phyloP scores from a whole-genome alignment of 1,284 basidiomycete genomes.

The Wolfiporia cocos region DNA sequence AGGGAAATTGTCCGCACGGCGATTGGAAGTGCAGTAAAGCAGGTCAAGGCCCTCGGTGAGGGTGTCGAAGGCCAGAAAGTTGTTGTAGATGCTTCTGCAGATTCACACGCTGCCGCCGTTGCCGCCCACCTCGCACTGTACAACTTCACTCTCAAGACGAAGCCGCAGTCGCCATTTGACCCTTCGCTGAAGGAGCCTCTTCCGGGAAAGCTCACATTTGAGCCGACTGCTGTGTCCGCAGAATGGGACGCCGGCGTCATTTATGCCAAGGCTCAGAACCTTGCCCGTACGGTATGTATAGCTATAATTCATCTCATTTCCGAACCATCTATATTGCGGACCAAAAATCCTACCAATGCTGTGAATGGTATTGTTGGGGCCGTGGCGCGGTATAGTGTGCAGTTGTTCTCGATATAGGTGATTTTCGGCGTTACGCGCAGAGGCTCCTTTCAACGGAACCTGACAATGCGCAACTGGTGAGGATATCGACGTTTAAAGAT shows the following conservation, averaged over 20 bases:
- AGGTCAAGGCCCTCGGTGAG: constrained; percentile 49
- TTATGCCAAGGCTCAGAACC: constrained; percentile 79
- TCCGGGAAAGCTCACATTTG: constrained; percentile 42
- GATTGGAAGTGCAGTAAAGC: constrained; percentile 62
- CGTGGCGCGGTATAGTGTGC: no score
- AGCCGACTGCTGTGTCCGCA: constrained; percentile 36
- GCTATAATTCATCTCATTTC: background rate
- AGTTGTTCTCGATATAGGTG: no score
- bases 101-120: constrained; percentile 75
- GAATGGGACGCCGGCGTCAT: constrained; percentile 70
- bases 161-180: constrained; percentile 51
- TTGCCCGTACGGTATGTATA: constrained; percentile 59
- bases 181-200: constrained; percentile 42
- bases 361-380: no score
- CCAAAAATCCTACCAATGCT: no score
- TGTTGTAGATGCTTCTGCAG: constrained; percentile 52
- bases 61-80: constrained; percentile 46
- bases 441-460: no score
- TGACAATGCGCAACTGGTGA: no score
- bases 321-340: no score
- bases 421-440: no score
- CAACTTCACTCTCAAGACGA: constrained; percentile 73
- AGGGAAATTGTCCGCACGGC: constrained; percentile 63
- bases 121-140: constrained; percentile 71
- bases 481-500: no score